Evolutionary conservation across 2,329 filamentous ascomycete genomes (phyloP), one percentile per base, ranked within the genome.

Genomic region (Aureobasidium sp.): DNA sequence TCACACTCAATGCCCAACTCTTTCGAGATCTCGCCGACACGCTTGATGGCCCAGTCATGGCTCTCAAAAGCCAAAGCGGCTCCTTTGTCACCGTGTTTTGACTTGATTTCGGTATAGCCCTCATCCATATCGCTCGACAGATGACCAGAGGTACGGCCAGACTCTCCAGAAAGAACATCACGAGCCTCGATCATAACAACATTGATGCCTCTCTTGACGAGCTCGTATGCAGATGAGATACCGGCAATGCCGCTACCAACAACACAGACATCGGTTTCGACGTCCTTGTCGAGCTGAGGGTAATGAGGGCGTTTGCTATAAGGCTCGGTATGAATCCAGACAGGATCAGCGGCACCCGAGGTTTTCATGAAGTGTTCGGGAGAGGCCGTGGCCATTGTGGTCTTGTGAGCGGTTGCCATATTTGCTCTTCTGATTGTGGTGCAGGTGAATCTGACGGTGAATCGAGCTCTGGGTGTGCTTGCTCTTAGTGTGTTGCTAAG

Each of bases 1-100:
- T 80, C 78, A 63, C 79, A 81, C 0, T 80, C 76, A 27, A 81
- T 77, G 3, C 70, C 71, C 5, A 79, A 66, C 56, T 74, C 62
- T 53, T 69, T 66, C 0, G 72, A 66, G 2, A 81, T 66, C 54
- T 80, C 71, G 0, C 76, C 78, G 0, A 81, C 69, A 0, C 70
- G 71, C 19, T 76, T 68, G 10, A 79, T 59, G 0, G 77, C 79
- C 74, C 77, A 81, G 0, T 69, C 67, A 53, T 81, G 78, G 22
- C 76, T 79, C 14, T 81, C 76, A 0, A 76, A 77, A 0, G 76
- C 76, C 0, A 66, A 59, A 53, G 68, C 69, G 0, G 78, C 77
- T 1, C 76, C 75, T 0, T 70, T 64, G 17, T 72, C 62, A 0
- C 78, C 77, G 47, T 79, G 77, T 62, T 78, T 78, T 63, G 73